A percentile compares a stretch with the other conserved stretches of the same genome.
Evolutionary conservation across 371 early-diverging fungal genomes (phyloP).

Genomic region (Apophysomyces trapeziformis): DNA sequence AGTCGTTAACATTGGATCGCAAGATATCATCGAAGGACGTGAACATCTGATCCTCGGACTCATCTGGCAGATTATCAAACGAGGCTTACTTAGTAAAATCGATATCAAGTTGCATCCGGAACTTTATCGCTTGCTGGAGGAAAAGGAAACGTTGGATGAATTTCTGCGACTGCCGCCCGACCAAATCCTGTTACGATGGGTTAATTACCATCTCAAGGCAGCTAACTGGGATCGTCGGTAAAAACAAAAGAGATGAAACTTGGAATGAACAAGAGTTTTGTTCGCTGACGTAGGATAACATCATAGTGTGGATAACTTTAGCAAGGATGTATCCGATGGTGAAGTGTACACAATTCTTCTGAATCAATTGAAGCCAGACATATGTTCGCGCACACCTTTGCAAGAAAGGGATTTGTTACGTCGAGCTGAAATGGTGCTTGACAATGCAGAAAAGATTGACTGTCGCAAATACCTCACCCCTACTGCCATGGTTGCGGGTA

Average conservation of each 20-base stretch:
- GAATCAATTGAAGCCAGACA: constrained; percentile 81
- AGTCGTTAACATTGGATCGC: constrained; percentile 93
- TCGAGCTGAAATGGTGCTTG: constrained; percentile 85
- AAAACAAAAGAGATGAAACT: background rate
- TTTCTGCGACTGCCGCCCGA: constrained; percentile 89
- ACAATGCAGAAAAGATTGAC: constrained; percentile 84
- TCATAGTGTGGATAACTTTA: constrained; percentile 79
- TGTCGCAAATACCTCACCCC: constrained; percentile 91
- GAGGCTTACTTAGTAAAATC: constrained; percentile 87
- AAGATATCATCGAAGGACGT: constrained; percentile 89
- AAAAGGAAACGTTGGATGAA: constrained; percentile 87
- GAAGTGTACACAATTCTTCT: constrained; percentile 90
- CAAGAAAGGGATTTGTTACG: constrained; percentile 68
- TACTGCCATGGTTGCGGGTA: constrained; percentile 87
- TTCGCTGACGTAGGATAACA: background rate
- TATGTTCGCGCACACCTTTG: constrained; percentile 80
- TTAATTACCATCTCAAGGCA: constrained; percentile 93
- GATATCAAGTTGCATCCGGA: constrained; percentile 95
- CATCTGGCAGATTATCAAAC: constrained; percentile 97
- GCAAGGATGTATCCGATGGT: constrained; percentile 86
- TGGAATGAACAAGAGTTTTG: background rate
- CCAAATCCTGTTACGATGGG: constrained; percentile 92
- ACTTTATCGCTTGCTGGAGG: constrained; percentile 87
- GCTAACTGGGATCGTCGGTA: constrained; percentile 79
- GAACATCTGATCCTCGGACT: constrained; percentile 92